Evolutionary conservation across 2,329 filamentous ascomycete species (phyloP).

Genomic region (Periglandula ipomoeae): DNA sequence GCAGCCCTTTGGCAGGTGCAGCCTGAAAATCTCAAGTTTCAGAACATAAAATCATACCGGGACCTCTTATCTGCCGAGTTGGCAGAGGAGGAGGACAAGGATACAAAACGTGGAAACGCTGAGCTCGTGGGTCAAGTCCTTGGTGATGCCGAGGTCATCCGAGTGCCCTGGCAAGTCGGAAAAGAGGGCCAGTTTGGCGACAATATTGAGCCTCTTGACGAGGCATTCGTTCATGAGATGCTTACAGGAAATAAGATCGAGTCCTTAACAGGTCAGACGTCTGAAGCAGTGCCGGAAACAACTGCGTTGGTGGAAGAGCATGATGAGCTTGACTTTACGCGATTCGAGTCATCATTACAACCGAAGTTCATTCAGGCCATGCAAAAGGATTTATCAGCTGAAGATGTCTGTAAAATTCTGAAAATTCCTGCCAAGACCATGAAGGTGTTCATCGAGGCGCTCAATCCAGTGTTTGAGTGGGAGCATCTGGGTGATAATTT

Average conservation of each 20-base stretch:
- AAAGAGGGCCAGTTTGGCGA: conserved; percentile 4
- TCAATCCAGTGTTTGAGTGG: conserved; percentile 12
- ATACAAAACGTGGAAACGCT: neutral
- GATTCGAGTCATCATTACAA: neutral
- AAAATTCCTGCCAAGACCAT: conserved; percentile 10
- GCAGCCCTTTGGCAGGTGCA: neutral
- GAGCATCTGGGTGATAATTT: conserved; percentile 10
- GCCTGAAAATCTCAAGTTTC: neutral
- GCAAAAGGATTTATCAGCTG: conserved; percentile 4
- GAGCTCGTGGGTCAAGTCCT: neutral
- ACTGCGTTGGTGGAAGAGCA: neutral
- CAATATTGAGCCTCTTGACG: conserved; percentile 10
- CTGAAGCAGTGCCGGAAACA: neutral
- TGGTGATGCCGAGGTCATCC: conserved; percentile 7
- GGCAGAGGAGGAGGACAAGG: neutral
- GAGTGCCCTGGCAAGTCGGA: conserved; percentile 9
- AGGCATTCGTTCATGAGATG: conserved; percentile 59
- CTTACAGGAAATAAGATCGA: neutral
- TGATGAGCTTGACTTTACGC: neutral
- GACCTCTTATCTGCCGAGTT: neutral
- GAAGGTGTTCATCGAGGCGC: conserved; percentile 10
- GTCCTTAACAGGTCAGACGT: neutral
- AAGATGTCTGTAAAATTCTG: conserved; percentile 9
- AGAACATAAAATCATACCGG: neutral
- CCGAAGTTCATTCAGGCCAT: neutral